Evolutionary conservation across 257 asterid genomes (phyloP).

Genomic region (Echites panduratus): DNA sequence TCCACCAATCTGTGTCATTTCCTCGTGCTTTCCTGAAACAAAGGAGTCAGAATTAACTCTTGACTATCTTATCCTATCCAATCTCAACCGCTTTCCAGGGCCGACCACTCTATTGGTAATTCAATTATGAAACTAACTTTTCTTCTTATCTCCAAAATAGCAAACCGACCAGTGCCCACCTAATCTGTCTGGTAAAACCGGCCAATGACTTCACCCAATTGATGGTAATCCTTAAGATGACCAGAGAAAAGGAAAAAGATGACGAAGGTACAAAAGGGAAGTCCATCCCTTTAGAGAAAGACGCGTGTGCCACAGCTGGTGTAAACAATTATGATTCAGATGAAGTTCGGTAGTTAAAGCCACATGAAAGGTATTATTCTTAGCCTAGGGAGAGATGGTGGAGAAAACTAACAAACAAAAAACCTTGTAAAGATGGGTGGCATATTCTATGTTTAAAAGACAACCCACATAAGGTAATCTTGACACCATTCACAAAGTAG

Average conservation of each 20-base stretch:
- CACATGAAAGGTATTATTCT: constrained; percentile 2
- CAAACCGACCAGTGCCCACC: neutral
- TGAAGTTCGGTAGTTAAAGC: neutral
- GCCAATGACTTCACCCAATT: neutral
- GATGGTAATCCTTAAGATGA: neutral
- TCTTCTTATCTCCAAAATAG: neutral
- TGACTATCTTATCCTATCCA: too few species aligned
- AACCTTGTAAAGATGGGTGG: neutral
- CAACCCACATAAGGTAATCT: neutral
- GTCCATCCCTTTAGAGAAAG: neutral
- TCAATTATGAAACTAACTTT: neutral
- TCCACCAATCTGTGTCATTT: too few species aligned
- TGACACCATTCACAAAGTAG: neutral
- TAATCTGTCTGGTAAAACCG: constrained; percentile 1
- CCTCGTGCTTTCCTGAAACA: too few species aligned
- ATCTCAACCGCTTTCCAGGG: too few species aligned
- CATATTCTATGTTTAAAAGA: neutral
- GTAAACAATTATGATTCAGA: neutral
- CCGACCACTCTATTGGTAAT: neutral
- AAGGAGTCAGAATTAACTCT: too few species aligned
- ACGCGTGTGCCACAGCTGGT: neutral
- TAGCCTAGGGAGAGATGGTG: neutral
- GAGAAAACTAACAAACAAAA: neutral
- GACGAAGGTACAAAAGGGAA: neutral
- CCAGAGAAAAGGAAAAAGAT: neutral